A percentile compares a stretch with the other conserved stretches of the same genome.
Evolutionary conservation across 202 grass and related monocot species (phyloP).

Genomic region (Elaeis oleifera): DNA sequence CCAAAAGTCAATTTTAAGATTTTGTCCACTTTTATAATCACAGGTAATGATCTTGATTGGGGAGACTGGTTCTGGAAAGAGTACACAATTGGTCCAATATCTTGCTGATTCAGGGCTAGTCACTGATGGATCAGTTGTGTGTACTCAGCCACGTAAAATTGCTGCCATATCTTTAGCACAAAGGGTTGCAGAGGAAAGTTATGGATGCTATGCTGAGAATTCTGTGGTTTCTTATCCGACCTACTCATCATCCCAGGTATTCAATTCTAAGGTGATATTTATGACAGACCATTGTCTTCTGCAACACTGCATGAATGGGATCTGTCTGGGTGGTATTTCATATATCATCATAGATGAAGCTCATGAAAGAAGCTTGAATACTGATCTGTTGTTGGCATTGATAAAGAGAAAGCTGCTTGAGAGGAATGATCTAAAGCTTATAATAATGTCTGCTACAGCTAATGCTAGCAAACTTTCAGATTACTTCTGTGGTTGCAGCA

Average conservation of each 20-base stretch:
- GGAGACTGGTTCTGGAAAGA: conserved; percentile 93
- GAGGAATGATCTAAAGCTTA: conserved; percentile 62
- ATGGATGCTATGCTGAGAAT: conserved; percentile 46
- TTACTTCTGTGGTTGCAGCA: conserved; percentile 69
- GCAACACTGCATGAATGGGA: conserved; percentile 67
- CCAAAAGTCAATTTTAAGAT: neutral
- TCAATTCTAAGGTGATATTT: conserved; percentile 56
- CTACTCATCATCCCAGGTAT: conserved; percentile 40
- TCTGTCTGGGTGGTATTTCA: conserved; percentile 45
- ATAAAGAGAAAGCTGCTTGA: conserved; percentile 76
- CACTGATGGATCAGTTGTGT: conserved; percentile 53
- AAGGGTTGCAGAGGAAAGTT: conserved; percentile 75
- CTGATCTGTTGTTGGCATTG: conserved; percentile 82
- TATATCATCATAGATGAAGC: conserved; percentile 92
- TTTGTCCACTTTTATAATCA: conserved; percentile 2
- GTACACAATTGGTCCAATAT: conserved; percentile 83
- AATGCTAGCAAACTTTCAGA: conserved; percentile 57
- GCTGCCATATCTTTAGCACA: conserved; percentile 62
- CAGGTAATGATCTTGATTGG: conserved; percentile 91
- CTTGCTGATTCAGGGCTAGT: conserved; percentile 73
- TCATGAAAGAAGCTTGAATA: conserved; percentile 97
- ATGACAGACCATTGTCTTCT: conserved; percentile 71
- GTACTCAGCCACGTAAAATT: conserved; percentile 96
- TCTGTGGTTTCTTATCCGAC: conserved; percentile 60
- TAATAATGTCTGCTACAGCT: conserved; percentile 95